phyloP scores from a whole-genome alignment of 805 yeast genomes.

The Kuraishia hungarica region DNA sequence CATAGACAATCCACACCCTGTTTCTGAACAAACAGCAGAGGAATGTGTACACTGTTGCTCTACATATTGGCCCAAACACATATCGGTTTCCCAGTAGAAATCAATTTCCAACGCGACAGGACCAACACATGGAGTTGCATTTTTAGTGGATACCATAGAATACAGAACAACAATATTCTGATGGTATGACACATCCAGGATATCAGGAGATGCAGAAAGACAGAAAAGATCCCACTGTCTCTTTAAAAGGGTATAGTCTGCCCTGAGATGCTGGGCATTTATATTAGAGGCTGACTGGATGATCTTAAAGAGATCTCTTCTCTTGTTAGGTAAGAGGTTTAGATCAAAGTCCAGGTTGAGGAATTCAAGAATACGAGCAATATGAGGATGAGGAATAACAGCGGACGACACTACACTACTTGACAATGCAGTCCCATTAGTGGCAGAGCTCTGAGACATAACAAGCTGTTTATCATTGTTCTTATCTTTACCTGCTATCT shows the following conservation, averaged over 20 bases:
- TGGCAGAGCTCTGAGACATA: slow-evolving; percentile 11
- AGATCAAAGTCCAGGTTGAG: slow-evolving; percentile 3
- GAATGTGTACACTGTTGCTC: slow-evolving; percentile 74
- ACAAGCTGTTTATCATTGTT: slow-evolving; percentile 5
- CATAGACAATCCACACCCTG: slow-evolving; percentile 62
- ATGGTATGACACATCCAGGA: slow-evolving; percentile 65
- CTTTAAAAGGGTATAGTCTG: slow-evolving; percentile 26
- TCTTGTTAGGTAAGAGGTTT: slow-evolving; percentile 26
- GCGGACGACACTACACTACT: background rate
- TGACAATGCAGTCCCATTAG: background rate
- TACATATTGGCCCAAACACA: slow-evolving; percentile 80
- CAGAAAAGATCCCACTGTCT: slow-evolving; percentile 67
- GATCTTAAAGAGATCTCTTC: slow-evolving; percentile 26
- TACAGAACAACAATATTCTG: slow-evolving; percentile 73
- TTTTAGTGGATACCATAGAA: slow-evolving; percentile 73
- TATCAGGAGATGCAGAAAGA: slow-evolving; percentile 30
- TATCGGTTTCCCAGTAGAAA: slow-evolving; percentile 85
- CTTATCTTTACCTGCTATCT: slow-evolving; percentile 9
- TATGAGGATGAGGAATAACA: background rate
- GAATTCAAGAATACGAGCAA: background rate
- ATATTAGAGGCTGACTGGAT: slow-evolving; percentile 23
- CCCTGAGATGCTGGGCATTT: slow-evolving; percentile 17
- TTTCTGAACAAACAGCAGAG: slow-evolving; percentile 57
- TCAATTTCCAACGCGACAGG: slow-evolving; percentile 82
- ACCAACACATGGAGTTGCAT: slow-evolving; percentile 88